phyloP scores from a whole-genome alignment of 2,329 filamentous ascomycete species.

The Pseudopithomyces maydicus region DNA sequence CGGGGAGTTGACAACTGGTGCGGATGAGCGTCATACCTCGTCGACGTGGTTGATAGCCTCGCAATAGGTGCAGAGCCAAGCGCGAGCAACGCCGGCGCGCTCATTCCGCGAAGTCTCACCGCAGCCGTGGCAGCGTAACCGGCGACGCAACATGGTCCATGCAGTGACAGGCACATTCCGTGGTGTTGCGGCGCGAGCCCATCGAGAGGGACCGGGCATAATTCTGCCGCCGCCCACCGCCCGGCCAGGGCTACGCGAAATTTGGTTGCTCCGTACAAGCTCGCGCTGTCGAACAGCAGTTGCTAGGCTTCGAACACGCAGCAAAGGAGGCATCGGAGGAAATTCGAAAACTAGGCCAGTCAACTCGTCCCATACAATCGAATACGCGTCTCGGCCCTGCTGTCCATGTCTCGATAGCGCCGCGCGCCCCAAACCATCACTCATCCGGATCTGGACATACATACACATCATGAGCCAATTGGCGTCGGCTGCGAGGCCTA shows the following conservation, averaged over 20 bases:
- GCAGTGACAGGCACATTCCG: slow-evolving; percentile 21
- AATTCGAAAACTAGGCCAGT: background rate
- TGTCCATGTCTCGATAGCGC: slow-evolving; percentile 34
- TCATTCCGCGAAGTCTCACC: slow-evolving; percentile 29
- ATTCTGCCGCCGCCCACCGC: slow-evolving; percentile 6
- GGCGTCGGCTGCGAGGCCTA: slow-evolving; percentile 19
- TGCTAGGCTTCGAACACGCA: background rate
- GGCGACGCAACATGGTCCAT: slow-evolving; percentile 39
- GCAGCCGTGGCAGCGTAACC: slow-evolving; percentile 44
- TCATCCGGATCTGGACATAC: slow-evolving; percentile 55
- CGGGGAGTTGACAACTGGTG: slow-evolving; percentile 2
- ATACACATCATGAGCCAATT: slow-evolving; percentile 47
- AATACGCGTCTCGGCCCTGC: background rate
- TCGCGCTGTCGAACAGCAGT: background rate
- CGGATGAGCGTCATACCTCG: slow-evolving; percentile 60
- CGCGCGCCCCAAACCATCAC: slow-evolving; percentile 16
- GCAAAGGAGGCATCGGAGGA: background rate
- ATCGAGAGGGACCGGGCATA: background rate
- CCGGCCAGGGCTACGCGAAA: slow-evolving; percentile 7
- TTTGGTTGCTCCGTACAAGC: background rate
- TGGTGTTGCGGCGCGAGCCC: background rate
- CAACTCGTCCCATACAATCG: background rate
- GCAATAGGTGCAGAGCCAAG: slow-evolving; percentile 62
- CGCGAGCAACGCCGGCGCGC: slow-evolving; percentile 24
- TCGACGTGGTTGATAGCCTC: slow-evolving; percentile 90